Conservation (phyloP, 2,329 filamentous ascomycete genomes). For the Coniochaeta hoffmannii region DNA sequence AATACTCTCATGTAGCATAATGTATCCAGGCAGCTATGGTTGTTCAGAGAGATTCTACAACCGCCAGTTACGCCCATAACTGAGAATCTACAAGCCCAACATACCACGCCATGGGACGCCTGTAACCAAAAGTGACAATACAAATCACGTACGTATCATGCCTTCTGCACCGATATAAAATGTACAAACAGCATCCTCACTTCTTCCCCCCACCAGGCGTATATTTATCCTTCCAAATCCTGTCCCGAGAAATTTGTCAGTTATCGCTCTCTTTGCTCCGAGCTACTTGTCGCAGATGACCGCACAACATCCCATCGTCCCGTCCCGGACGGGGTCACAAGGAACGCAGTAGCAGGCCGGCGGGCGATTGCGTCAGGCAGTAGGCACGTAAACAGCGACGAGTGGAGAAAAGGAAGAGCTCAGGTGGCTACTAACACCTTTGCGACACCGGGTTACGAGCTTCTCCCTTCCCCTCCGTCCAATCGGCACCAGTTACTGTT, state of each 20-base stretch:
- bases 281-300: not conserved
- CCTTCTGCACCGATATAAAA: not conserved
- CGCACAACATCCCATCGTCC: not conserved
- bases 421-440: not conserved
- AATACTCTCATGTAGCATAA: not conserved
- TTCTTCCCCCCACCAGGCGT: slow-evolving; percentile 41
- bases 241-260: slow-evolving; percentile 26
- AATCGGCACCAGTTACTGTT: not conserved
- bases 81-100: not conserved
- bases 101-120: not conserved
- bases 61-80: not conserved
- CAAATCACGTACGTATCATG: not conserved
- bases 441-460: not conserved
- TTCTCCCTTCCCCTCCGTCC: not conserved
- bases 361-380: not conserved
- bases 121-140: not conserved
- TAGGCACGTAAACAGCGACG: not conserved
- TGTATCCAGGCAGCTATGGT: not conserved
- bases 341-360: not conserved
- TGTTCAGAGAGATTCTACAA: not conserved
- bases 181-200: not conserved
- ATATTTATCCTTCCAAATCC: slow-evolving; percentile 99
- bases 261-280: not conserved
- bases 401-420: not conserved
- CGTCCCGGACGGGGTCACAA: not conserved